These are phyloP conservation scores for Sutorius eximius DNA, from an alignment of 1,284 basidiomycete genomes.

Conservation along the genomic window DNA sequence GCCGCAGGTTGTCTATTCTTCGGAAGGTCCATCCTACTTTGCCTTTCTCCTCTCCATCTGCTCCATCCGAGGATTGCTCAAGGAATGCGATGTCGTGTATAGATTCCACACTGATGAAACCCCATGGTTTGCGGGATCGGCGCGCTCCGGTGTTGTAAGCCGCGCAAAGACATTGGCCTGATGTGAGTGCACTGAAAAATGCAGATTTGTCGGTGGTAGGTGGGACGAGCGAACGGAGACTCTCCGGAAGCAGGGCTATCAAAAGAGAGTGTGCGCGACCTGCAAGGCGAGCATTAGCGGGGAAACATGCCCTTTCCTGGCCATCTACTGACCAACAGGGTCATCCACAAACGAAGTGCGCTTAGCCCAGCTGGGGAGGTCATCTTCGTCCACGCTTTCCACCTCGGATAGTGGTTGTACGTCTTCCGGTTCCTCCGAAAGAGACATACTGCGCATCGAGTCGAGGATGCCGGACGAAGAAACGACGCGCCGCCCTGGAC, in stretches of 20 bases:
- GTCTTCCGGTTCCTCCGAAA: constrained; percentile 62
- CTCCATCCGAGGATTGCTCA: constrained; percentile 45
- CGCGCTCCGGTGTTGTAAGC: constrained; percentile 82
- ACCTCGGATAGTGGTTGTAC: constrained; percentile 52
- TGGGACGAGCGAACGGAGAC: constrained; percentile 48
- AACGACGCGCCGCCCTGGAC: constrained; percentile 46
- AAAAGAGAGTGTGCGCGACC: constrained; percentile 63
- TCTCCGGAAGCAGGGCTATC: constrained; percentile 42
- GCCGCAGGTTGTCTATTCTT: constrained; percentile 75
- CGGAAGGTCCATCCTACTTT: constrained; percentile 77
- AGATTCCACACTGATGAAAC: constrained; percentile 73
- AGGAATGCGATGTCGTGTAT: constrained; percentile 78
- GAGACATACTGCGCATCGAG: constrained; percentile 45
- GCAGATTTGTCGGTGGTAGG: constrained; percentile 38
- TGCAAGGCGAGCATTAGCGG: constrained; percentile 30
- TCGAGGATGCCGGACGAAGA: constrained; percentile 51
- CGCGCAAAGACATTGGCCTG: constrained; percentile 77
- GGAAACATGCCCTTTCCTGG: neutral
- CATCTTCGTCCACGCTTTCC: constrained; percentile 44
- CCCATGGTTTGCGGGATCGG: constrained; percentile 82
- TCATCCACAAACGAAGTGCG: constrained; percentile 53
- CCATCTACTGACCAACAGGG: constrained; percentile 50
- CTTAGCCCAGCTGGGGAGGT: constrained; percentile 73
- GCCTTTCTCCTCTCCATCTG: constrained; percentile 36
- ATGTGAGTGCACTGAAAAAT: constrained; percentile 63